phyloP scores from a whole-genome alignment of 371 early-diverging fungal genomes.

The Homolaphlyctis polyrhiza region DNA sequence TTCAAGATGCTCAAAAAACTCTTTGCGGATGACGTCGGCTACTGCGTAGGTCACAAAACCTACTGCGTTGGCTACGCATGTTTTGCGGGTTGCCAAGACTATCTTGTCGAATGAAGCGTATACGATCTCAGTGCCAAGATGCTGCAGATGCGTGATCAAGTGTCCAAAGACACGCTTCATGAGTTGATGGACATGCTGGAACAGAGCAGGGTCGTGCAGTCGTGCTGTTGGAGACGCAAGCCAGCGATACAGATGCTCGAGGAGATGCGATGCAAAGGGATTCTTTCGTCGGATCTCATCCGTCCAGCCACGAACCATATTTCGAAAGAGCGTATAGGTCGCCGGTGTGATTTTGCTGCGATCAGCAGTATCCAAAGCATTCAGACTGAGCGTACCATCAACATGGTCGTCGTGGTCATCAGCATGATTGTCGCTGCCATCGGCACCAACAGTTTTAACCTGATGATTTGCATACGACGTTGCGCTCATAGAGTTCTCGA shows the following conservation, averaged over 20 bases:
- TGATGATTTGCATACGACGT: not conserved
- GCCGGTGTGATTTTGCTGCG: conserved; percentile 59
- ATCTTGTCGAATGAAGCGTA: conserved; percentile 77
- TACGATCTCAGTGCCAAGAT: conserved; percentile 70
- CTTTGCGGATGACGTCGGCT: conserved; percentile 62
- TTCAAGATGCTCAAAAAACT: conserved; percentile 66
- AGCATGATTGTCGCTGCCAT: conserved; percentile 5
- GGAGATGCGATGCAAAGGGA: conserved; percentile 64
- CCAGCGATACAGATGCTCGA: conserved; percentile 86
- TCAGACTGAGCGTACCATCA: not conserved
- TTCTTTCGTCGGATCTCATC: conserved; percentile 40
- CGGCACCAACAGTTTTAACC: not conserved
- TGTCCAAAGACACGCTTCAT: conserved; percentile 86
- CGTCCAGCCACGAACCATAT: conserved; percentile 67
- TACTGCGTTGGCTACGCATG: conserved; percentile 61
- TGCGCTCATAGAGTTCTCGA: conserved; percentile 8
- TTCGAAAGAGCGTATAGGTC: conserved; percentile 68
- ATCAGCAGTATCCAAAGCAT: conserved; percentile 28
- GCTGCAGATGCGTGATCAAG: conserved; percentile 71
- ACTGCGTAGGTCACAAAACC: conserved; percentile 69
- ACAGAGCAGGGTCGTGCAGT: conserved; percentile 83
- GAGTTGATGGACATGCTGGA: conserved; percentile 67
- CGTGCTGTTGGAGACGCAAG: conserved; percentile 65
- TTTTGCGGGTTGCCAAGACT: conserved; percentile 75
- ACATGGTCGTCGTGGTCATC: not conserved